phyloP scores from a whole-genome alignment of 2,329 filamentous ascomycete species.

The Ophiostoma novo-ulmi region DNA sequence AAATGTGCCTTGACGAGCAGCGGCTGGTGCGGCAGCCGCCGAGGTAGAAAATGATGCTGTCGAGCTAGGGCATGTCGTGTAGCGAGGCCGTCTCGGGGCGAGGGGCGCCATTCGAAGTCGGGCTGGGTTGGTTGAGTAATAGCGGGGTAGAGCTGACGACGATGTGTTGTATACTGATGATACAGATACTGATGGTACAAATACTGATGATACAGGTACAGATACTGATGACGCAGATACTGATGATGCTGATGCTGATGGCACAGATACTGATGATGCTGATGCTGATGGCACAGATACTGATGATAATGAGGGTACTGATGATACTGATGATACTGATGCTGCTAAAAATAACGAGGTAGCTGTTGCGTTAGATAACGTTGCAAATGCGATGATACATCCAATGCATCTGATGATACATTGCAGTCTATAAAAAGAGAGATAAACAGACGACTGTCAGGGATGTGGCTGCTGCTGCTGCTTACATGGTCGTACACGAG shows the following conservation, averaged over 20 bases:
- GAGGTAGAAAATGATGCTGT: neutral
- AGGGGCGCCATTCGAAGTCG: slow-evolving; percentile 15
- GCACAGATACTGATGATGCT: neutral
- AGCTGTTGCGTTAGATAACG: neutral
- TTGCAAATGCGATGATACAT: neutral
- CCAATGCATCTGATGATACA: neutral
- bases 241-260: neutral
- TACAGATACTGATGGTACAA: neutral
- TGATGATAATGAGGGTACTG: neutral
- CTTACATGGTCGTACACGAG: slow-evolving; percentile 23
- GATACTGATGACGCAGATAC: neutral
- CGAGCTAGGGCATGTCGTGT: neutral
- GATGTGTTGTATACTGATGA: neutral
- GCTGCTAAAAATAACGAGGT: neutral
- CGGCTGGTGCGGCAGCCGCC: neutral
- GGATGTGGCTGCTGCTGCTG: neutral
- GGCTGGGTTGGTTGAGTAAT: neutral
- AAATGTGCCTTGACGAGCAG: slow-evolving; percentile 37
- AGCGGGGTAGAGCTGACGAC: neutral
- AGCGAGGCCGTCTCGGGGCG: slow-evolving; percentile 10
- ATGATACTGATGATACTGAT: neutral
- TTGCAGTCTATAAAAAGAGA: neutral
- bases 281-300: neutral
- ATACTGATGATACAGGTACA: neutral
- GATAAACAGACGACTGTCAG: neutral